Conservation (phyloP, 176 grass and related monocot genomes). For the Chrysopogon serrulatus region DNA sequence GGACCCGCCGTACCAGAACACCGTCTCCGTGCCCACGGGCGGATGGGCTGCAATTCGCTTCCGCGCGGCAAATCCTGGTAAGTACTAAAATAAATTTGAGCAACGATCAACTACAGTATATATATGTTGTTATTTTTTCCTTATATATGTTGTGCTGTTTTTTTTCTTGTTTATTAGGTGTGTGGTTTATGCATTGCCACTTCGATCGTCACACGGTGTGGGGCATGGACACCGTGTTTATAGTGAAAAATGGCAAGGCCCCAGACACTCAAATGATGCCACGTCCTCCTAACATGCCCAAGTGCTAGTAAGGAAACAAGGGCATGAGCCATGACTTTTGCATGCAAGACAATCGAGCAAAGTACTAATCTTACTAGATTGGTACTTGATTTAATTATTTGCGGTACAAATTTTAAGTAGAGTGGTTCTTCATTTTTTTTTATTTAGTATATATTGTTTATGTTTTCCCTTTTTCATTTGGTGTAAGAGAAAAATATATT, state of each 20-base stretch:
- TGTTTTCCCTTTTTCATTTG: neutral
- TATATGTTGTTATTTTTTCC: neutral
- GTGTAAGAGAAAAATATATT: neutral
- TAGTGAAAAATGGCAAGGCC: slow-evolving; percentile 42
- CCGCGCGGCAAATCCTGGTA: slow-evolving; percentile 50
- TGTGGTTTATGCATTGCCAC: slow-evolving; percentile 76
- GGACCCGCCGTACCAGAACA: slow-evolving; percentile 53
- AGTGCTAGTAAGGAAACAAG: slow-evolving; percentile 24
- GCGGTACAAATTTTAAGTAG: neutral
- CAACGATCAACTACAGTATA: neutral
- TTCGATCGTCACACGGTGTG: slow-evolving; percentile 44
- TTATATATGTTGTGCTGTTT: neutral
- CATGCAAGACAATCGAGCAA: neutral
- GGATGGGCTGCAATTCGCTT: slow-evolving; percentile 58
- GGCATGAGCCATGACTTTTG: neutral
- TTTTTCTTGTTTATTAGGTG: slow-evolving; percentile 21
- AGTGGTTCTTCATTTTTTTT: neutral
- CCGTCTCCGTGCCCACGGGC: slow-evolving; percentile 39
- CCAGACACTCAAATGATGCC: neutral
- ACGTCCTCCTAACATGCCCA: slow-evolving; percentile 45
- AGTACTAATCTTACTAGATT: neutral
- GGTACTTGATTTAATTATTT: neutral
- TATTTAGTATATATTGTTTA: neutral
- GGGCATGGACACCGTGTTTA: slow-evolving; percentile 67
- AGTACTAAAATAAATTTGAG: neutral